Evolutionary conservation across 192 early-diverging fungal species (phyloP), one percentile per base, ranked within the genome.

Genomic region (Umbelopsis isabellina): DNA sequence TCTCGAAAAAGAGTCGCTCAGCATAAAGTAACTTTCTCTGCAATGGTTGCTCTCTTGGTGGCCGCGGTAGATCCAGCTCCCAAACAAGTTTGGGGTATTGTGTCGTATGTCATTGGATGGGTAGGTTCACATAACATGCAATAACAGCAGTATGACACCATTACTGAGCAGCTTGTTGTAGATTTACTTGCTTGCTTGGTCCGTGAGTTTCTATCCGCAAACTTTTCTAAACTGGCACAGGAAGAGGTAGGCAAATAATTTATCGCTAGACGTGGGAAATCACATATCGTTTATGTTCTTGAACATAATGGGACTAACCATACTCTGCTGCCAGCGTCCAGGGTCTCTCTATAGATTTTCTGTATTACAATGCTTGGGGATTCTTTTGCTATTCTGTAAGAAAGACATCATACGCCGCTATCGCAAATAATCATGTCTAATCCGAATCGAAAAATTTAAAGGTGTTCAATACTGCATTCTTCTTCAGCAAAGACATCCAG

Each of bases 281-380:
- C 37, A 35, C 44, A 9, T 52, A 13, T 72, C 27, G 27, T 50
- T 16, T 1, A 15, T 52, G 50, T 47, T 0, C 16, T 12, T 3
- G 27, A 50, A 22, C 15, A 6, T 22, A 23, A 12, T 61, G 7
- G 41, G 11, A 11, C 21, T 21, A 45, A 37, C 4, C 30, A 16
- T 20, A n/a, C 3, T 37, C 69, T 70, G 61, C 20, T 25, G 25
- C 27, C 35, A 85, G 88, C 71, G 92, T 96, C 8, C 83, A 90
- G 46, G 96, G 96, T 0, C 80, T 98, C 33, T 98, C 96, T 3
- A 83, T 95, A 25, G 96, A 98, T 77, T 98, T 94, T 85, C 73
- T 96, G 2, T 85, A 88, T 65, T 89, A 94, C 73, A 98, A 98
- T 72, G 81, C 93, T 18, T 81, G 89, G 50, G 96, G 96, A 12